phyloP scores from a whole-genome alignment of 306 rosid species.

The Medicago ruthenica region DNA sequence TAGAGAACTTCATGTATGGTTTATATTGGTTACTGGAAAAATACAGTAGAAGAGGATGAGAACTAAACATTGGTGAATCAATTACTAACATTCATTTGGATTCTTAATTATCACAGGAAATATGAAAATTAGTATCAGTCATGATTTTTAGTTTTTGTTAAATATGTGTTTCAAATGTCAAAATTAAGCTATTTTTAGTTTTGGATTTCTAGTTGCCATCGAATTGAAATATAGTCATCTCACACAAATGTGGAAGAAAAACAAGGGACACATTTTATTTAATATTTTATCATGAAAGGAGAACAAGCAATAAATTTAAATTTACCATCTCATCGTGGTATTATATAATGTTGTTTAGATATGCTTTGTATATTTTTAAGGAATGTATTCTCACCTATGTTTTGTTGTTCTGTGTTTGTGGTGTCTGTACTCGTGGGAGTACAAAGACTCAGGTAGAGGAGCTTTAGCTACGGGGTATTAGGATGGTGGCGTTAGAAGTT shows the following conservation, averaged over 20 bases:
- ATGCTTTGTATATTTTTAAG: no score
- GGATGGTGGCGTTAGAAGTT: no score
- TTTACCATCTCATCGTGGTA: not conserved
- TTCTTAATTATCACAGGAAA: not conserved
- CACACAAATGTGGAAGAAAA: not conserved
- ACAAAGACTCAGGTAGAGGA: no score
- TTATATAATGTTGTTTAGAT: no score
- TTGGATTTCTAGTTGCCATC: not conserved
- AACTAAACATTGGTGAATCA: not conserved
- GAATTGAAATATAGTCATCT: slow-evolving; percentile 19
- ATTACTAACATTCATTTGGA: not conserved
- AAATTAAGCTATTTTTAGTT: not conserved
- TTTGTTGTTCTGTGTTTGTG: no score
- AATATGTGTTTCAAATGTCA: no score
- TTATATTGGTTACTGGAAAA: not conserved
- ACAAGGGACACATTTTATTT: slow-evolving; percentile 6
- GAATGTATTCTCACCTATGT: no score
- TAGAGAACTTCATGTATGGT: not conserved
- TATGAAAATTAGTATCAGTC: no score
- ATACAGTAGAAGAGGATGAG: not conserved
- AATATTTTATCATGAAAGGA: not conserved
- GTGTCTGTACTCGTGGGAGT: no score
- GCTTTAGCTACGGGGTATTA: no score
- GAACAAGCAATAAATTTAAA: not conserved
- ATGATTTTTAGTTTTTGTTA: not conserved